These are phyloP conservation scores for Protea cynaroides DNA, from an alignment of 164 flowering plant species.

Conservation along the genomic window DNA sequence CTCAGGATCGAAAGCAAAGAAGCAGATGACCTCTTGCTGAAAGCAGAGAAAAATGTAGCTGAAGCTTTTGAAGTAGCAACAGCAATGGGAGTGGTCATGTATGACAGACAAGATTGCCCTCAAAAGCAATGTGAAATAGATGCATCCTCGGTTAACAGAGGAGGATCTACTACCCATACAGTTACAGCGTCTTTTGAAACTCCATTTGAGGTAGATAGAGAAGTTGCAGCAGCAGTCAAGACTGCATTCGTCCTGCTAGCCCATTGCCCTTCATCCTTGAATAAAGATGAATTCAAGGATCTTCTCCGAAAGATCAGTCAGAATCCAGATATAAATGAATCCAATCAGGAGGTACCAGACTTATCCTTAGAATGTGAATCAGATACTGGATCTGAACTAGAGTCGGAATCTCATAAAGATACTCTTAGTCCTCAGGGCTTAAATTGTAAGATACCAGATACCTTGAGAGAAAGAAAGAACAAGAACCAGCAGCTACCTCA, in stretches of 20 bases:
- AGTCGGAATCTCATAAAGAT: constrained; percentile 16
- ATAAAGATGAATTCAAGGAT: constrained; percentile 55
- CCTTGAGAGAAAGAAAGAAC: constrained; percentile 10
- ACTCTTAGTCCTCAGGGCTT: constrained; percentile 9
- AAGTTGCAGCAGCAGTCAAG: constrained; percentile 89
- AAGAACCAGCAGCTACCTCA: constrained; percentile 32
- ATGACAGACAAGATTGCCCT: constrained; percentile 59
- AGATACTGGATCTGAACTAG: constrained; percentile 37
- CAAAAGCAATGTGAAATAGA: constrained; percentile 46
- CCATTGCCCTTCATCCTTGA: constrained; percentile 39
- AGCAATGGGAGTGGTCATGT: constrained; percentile 78
- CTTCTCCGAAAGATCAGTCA: constrained; percentile 61
- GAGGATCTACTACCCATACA: constrained; percentile 58
- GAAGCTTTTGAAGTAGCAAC: constrained; percentile 83
- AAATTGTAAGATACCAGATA: constrained; percentile 9
- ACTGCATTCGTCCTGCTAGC: constrained; percentile 66
- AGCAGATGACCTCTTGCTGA: constrained; percentile 50
- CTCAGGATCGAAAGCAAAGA: constrained; percentile 72
- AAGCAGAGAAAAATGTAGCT: constrained; percentile 60
- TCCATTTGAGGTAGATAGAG: constrained; percentile 88
- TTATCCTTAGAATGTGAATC: constrained; percentile 51
- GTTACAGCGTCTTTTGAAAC: constrained; percentile 82
- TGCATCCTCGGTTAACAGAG: constrained; percentile 41
- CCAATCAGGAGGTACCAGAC: constrained; percentile 28
- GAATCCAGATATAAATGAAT: constrained; percentile 56